Evolutionary conservation across 805 yeast species (phyloP), one percentile per base, ranked within the genome.

Genomic region (Wickerhamomyces rabaulensis): DNA sequence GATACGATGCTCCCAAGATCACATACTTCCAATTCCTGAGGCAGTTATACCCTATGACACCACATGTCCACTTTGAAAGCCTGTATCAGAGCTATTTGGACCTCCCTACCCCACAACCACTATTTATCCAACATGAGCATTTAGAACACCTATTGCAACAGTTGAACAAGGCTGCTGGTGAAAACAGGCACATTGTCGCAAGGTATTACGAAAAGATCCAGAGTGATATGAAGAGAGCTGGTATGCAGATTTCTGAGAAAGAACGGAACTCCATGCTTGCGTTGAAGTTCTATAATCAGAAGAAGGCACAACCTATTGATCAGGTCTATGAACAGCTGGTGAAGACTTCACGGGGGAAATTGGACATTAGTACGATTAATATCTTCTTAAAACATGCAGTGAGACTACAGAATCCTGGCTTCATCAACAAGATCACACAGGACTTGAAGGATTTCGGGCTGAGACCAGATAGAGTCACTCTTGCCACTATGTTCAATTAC

Each of bases 41-140:
- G 23, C 40, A 50, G 16, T 46, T 64, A 8, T 54, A 54, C 31
- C 58, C 58, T 2, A 12, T 44, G 15, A 39, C 21, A 2, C 9
- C 26, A 4, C 19, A 35, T 31, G 46, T 54, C 12, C 25, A 47
- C 35, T 52, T 51, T 39, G 39, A 43, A 13, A 26, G 39, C n/a
- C 44, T 64, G 9, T 61, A 47, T 36, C 39, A 48, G 1, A 57
- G 57, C 3, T 67, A 66, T 48, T 36, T 54, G 13, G 23, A 43
- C 2, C 46, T 69, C 6, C 74, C 74, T 3, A 39, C 48, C 17
- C 70, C 68, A 12, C 61, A 62, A 27, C 68, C 71, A 6, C 42
- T 51, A 13, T 59, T 60, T 39, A 56, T 69, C 17, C 47, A 52
- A 6, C 50, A 60, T 1, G 49, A 42, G 9, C 66, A 68, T 45